Percentiles rank a stretch among this genome's conserved stretches.
Conservation (phyloP, 2,329 filamentous ascomycete genomes). For the Talaromyces islandicus region DNA sequence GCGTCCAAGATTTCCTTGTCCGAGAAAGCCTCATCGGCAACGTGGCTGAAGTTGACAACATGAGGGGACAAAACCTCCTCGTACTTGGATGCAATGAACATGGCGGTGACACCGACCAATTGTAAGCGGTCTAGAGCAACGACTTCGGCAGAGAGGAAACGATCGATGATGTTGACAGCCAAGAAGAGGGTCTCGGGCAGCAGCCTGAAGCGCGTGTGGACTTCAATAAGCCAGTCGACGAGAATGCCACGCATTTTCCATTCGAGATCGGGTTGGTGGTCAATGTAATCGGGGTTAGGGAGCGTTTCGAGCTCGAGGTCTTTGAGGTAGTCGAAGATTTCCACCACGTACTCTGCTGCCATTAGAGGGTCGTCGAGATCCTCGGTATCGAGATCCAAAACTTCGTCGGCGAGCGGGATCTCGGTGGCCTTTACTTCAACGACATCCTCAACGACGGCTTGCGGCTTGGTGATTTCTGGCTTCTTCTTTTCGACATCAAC, state of each 20-base stretch:
- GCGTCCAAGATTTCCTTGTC: slow-evolving; percentile 93
- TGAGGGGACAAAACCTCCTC: slow-evolving; percentile 97
- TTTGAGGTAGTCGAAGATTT: slow-evolving; percentile 94
- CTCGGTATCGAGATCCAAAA: slow-evolving; percentile 69
- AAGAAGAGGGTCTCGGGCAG: slow-evolving; percentile 95
- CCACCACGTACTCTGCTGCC: slow-evolving; percentile 94
- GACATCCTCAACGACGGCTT: slow-evolving; percentile 24
- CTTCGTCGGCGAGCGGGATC: slow-evolving; percentile 21
- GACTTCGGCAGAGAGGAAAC: slow-evolving; percentile 91
- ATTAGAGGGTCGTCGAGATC: slow-evolving; percentile 92
- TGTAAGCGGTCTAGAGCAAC: slow-evolving; percentile 95
- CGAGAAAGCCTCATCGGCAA: slow-evolving; percentile 92
- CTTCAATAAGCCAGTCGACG: slow-evolving; percentile 96
- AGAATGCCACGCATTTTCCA: slow-evolving; percentile 99
- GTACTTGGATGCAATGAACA: slow-evolving; percentile 99
- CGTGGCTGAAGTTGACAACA: slow-evolving; percentile 92
- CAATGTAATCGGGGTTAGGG: slow-evolving; percentile 92
- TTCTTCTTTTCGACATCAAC: slow-evolving; percentile 49
- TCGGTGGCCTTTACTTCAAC: slow-evolving; percentile 35
- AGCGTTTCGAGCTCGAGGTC: slow-evolving; percentile 75
- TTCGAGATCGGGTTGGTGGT: slow-evolving; percentile 86
- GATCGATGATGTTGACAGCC: slow-evolving; percentile 95
- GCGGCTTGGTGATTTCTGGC: slow-evolving; percentile 27
- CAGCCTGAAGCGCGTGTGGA: slow-evolving; percentile 93
- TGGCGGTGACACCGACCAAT: slow-evolving; percentile 93